Conservation (phyloP, 2,329 filamentous ascomycete species). For the Aureobasidium sp. region DNA sequence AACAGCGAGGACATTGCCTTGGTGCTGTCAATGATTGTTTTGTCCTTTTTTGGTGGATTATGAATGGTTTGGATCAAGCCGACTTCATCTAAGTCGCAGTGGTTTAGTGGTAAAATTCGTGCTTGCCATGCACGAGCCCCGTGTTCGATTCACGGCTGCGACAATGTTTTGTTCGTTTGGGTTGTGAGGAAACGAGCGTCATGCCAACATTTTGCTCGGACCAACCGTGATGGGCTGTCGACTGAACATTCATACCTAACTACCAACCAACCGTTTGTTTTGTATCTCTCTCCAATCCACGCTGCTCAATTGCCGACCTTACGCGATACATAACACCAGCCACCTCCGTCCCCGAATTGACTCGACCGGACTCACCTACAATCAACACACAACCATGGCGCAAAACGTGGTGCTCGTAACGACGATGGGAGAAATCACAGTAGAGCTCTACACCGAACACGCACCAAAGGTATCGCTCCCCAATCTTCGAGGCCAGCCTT, state of each 20-base stretch:
- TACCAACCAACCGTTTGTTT: background rate
- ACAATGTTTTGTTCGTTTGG: background rate
- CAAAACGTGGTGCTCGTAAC: constrained; percentile 77
- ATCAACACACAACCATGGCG: constrained; percentile 48
- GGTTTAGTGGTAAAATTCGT: constrained; percentile 13
- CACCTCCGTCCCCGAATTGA: too few species aligned
- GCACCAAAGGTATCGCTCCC: constrained; percentile 55
- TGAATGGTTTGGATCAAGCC: too few species aligned
- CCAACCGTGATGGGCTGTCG: constrained; percentile 1
- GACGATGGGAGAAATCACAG: constrained; percentile 71
- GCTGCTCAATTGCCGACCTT: background rate
- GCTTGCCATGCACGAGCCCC: constrained; percentile 12
- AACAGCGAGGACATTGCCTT: too few species aligned
- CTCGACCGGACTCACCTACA: background rate
- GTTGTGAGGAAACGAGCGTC: background rate
- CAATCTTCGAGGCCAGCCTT: too few species aligned
- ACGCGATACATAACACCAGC: too few species aligned
- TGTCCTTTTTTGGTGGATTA: too few species aligned
- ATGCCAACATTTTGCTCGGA: background rate
- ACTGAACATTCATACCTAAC: background rate
- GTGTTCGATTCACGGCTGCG: constrained; percentile 13
- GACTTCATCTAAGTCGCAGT: background rate
- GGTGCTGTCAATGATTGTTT: too few species aligned
- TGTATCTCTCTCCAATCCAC: background rate
- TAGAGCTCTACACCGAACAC: constrained; percentile 86